phyloP scores from a whole-genome alignment of 2,329 filamentous ascomycete species.

The Magnaporthales sp. region DNA sequence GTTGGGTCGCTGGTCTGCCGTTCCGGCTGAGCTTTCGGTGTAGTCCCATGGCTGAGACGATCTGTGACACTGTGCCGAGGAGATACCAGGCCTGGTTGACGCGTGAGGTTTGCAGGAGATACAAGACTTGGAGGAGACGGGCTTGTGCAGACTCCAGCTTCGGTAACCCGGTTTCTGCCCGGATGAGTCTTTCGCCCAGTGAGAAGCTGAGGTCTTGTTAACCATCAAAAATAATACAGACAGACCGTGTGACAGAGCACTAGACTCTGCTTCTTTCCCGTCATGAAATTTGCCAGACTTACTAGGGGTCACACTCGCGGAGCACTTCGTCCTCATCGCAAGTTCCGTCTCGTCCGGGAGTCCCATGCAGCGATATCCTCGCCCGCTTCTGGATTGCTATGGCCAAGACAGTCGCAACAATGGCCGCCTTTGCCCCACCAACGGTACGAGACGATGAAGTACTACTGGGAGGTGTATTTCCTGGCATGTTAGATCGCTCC shows the following conservation, averaged over 20 bases:
- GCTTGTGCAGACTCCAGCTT: constrained; percentile 47
- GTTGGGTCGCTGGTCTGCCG: constrained; percentile 8
- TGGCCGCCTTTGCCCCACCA: constrained; percentile 34
- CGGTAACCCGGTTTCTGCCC: constrained; percentile 42
- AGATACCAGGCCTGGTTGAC: constrained; percentile 53
- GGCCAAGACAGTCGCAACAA: constrained; percentile 38
- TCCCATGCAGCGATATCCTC: background rate
- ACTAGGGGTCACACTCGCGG: background rate
- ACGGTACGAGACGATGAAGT: constrained; percentile 16
- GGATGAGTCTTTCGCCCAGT: constrained; percentile 28
- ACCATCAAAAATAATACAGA: too few species aligned
- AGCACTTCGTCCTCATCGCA: constrained; percentile 29
- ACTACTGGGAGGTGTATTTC: constrained; percentile 12
- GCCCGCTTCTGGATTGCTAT: constrained; percentile 25
- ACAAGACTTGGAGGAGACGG: constrained; percentile 46
- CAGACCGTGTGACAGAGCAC: too few species aligned
- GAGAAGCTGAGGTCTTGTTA: constrained; percentile 23
- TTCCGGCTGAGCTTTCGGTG: constrained; percentile 17
- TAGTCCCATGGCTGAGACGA: constrained; percentile 34
- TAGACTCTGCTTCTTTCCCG: too few species aligned
- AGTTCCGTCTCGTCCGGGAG: constrained; percentile 6
- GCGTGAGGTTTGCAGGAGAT: constrained; percentile 46
- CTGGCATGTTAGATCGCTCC: constrained; percentile 23
- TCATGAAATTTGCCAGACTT: constrained; percentile 8
- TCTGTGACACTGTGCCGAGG: constrained; percentile 46